Evolutionary conservation across 352 stramenopile species (phyloP).

Genomic region (Phytopythium sindhum): DNA sequence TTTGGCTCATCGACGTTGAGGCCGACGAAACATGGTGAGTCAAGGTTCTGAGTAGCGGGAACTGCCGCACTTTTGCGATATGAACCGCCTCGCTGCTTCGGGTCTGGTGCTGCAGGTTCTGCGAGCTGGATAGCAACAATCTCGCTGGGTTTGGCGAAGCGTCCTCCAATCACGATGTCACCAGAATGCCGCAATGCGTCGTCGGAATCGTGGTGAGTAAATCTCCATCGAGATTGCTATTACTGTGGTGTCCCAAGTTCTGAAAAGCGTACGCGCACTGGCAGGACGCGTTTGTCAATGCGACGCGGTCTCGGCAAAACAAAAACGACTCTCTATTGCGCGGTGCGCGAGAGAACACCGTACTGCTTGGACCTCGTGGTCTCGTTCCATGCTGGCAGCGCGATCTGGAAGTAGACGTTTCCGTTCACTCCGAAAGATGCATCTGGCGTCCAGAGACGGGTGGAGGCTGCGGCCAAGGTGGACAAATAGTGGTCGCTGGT

Average conservation of each 20-base stretch:
- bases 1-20: too few relatives aligned
- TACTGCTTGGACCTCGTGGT: background rate
- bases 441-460: background rate
- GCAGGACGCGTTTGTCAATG: background rate
- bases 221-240: too few relatives aligned
- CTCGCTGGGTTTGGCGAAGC: too few relatives aligned
- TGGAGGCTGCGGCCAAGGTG: background rate
- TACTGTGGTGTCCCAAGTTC: too few relatives aligned
- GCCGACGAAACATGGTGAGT: too few relatives aligned
- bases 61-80: too few relatives aligned
- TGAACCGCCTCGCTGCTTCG: too few relatives aligned
- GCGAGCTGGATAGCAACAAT: background rate
- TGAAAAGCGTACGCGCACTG: background rate
- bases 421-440: background rate
- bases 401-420: background rate
- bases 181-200: background rate
- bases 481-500: background rate
- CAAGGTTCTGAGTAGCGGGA: too few relatives aligned
- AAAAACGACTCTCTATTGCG: too few relatives aligned
- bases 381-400: too few relatives aligned
- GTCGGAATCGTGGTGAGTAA: background rate
- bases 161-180: background rate
- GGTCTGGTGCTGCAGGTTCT: background rate
- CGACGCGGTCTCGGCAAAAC: too few relatives aligned
- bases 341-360: background rate